Evolutionary conservation across 2,329 filamentous ascomycete species (phyloP).

Genomic region (Lasiodiplodia sp.): DNA sequence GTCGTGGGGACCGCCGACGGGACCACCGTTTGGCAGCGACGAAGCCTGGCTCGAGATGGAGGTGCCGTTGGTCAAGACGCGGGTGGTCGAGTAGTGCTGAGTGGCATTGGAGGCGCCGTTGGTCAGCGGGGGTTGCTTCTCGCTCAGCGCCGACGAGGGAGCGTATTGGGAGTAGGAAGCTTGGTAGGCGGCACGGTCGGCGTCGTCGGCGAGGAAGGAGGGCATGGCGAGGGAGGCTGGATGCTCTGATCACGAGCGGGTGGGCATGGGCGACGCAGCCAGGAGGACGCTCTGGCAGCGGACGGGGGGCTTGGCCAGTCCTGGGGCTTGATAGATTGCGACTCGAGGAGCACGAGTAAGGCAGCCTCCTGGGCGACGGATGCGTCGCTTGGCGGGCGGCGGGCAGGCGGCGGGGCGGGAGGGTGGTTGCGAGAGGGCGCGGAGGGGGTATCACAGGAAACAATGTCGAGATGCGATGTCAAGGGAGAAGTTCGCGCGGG

Average conservation of each 20-base stretch:
- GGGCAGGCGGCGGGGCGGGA: slow-evolving; percentile 1
- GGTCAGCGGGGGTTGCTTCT: slow-evolving; percentile 37
- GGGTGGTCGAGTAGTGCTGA: slow-evolving; percentile 40
- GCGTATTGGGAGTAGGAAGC: slow-evolving; percentile 14
- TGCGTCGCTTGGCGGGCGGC: slow-evolving; percentile 5
- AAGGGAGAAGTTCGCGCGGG: slow-evolving; percentile 8
- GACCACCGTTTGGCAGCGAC: slow-evolving; percentile 45
- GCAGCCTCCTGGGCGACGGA: slow-evolving; percentile 11
- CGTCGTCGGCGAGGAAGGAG: slow-evolving; percentile 57
- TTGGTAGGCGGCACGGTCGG: slow-evolving; percentile 45
- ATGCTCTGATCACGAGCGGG: slow-evolving; percentile 44
- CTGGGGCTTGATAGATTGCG: slow-evolving; percentile 26
- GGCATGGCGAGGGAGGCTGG: slow-evolving; percentile 56
- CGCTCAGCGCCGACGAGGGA: slow-evolving; percentile 33
- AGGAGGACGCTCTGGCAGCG: slow-evolving; percentile 27
- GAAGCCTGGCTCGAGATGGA: slow-evolving; percentile 43
- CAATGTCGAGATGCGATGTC: slow-evolving; percentile 19
- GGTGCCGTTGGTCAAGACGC: slow-evolving; percentile 41
- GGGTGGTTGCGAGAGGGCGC: background rate
- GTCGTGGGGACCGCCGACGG: slow-evolving; percentile 34
- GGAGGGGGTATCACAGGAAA: slow-evolving; percentile 22
- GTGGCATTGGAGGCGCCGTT: slow-evolving; percentile 40
- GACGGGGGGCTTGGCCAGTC: slow-evolving; percentile 26
- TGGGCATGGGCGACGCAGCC: slow-evolving; percentile 25
- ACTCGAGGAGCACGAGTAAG: slow-evolving; percentile 13